phyloP scores from a whole-genome alignment of 2,329 filamentous ascomycete species.

The Cytospora chrysosperma region DNA sequence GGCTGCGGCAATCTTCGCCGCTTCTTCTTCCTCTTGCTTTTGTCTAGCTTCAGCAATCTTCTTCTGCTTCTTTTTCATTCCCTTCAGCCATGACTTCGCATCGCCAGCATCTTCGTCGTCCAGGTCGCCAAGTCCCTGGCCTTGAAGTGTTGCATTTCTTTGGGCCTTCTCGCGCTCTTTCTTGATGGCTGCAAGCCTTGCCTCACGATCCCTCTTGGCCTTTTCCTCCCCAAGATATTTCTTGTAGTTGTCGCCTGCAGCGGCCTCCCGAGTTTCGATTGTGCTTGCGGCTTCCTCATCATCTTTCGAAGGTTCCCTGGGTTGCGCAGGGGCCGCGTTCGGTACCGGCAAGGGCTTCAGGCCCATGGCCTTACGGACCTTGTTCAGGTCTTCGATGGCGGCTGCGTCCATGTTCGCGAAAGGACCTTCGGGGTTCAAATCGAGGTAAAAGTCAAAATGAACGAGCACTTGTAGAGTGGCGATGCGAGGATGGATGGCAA shows the following conservation, averaged over 20 bases:
- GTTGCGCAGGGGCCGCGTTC: conserved; percentile 50
- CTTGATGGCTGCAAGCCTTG: conserved; percentile 78
- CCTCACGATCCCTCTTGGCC: conserved; percentile 75
- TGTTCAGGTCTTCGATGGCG: conserved; percentile 90
- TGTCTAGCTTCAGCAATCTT: conserved; percentile 78
- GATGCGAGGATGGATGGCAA: not conserved
- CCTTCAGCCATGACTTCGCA: conserved; percentile 82
- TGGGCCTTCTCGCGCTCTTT: conserved; percentile 83
- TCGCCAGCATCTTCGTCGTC: conserved; percentile 67
- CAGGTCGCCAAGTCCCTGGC: conserved; percentile 77
- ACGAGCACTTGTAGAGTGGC: not conserved
- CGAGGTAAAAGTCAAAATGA: not conserved
- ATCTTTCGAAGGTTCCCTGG: conserved; percentile 42
- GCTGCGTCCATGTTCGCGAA: conserved; percentile 59
- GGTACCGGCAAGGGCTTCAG: conserved; percentile 87
- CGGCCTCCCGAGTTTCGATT: conserved; percentile 74
- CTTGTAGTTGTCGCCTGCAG: conserved; percentile 70
- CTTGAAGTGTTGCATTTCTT: conserved; percentile 72
- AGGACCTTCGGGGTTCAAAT: not conserved
- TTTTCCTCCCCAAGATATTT: conserved; percentile 67
- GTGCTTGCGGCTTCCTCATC: conserved; percentile 75
- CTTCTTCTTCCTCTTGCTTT: conserved; percentile 72
- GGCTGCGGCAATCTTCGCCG: conserved; percentile 65
- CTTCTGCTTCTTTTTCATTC: conserved; percentile 91
- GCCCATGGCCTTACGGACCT: conserved; percentile 83